A percentile compares a stretch with the other conserved stretches of the same genome.
phyloP scores from a whole-genome alignment of 176 grass and related monocot species.

The Poa pratensis region DNA sequence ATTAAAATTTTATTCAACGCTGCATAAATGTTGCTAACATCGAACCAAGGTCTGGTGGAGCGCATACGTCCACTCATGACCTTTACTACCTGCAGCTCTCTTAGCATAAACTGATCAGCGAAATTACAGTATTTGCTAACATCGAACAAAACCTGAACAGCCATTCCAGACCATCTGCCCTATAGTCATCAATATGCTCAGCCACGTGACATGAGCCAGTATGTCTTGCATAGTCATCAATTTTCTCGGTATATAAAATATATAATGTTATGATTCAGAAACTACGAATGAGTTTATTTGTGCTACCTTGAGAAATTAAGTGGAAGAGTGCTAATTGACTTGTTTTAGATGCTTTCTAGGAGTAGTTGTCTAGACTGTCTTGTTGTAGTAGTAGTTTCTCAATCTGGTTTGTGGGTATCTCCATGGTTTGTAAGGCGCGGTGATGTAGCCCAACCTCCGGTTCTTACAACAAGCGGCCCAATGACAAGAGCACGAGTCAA shows the following conservation, averaged over 20 bases:
- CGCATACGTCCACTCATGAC: neutral
- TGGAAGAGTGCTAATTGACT: neutral
- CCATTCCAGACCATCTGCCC: neutral
- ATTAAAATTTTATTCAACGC: no score
- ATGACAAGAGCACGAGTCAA: no score
- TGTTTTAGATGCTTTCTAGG: neutral
- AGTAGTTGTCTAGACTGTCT: neutral
- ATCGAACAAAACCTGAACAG: slow-evolving; percentile 20
- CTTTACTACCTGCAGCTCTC: neutral
- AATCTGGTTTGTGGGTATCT: neutral
- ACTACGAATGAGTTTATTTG: neutral
- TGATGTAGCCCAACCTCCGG: no score
- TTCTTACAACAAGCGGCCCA: no score
- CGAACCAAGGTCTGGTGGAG: neutral
- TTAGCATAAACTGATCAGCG: slow-evolving; percentile 11
- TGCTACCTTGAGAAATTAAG: neutral
- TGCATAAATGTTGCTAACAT: neutral
- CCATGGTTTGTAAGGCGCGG: no score
- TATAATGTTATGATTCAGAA: neutral
- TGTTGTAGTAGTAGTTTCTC: neutral
- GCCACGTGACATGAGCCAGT: neutral
- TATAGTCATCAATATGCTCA: slow-evolving; percentile 2
- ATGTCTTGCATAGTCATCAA: neutral
- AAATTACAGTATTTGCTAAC: slow-evolving; percentile 11
- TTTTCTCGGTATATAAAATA: neutral